phyloP scores from a whole-genome alignment of 1,284 basidiomycete species.

The Cryptococcus maquisensis region DNA sequence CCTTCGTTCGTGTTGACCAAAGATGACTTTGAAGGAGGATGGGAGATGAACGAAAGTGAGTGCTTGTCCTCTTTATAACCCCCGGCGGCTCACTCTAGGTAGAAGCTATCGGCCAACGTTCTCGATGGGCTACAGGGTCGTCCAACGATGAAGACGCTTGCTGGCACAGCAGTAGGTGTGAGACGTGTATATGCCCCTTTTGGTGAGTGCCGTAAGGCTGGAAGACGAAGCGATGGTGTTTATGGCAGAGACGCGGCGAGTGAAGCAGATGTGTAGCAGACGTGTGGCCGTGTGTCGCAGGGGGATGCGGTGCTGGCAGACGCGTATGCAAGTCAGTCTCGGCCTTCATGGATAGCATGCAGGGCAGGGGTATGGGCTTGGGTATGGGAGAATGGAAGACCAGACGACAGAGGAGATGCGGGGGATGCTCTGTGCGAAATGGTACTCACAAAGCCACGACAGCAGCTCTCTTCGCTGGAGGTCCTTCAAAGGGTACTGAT shows the following conservation, averaged over 20 bases:
- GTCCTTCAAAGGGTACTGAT: no score
- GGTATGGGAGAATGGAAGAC: no score
- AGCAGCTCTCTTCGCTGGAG: no score
- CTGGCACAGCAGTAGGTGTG: no score
- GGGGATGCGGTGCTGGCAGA: background rate
- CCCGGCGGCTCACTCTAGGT: background rate
- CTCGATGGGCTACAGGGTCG: background rate
- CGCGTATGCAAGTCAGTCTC: background rate
- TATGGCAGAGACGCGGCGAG: no score
- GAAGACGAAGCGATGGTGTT: background rate
- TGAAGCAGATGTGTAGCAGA: background rate
- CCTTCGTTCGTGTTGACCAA: background rate
- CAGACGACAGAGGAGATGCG: no score
- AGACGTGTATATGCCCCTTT: background rate
- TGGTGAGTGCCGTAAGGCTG: background rate
- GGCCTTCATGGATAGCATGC: background rate
- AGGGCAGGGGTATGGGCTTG: no score
- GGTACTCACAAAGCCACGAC: no score
- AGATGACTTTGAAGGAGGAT: conserved; percentile 2
- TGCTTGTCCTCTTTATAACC: background rate
- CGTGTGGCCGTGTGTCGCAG: background rate
- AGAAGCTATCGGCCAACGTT: background rate
- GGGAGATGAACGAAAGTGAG: conserved; percentile 1
- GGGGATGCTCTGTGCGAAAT: background rate
- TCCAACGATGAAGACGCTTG: background rate